phyloP scores from a whole-genome alignment of 2,329 filamentous ascomycete genomes.

The Cadophora malorum region DNA sequence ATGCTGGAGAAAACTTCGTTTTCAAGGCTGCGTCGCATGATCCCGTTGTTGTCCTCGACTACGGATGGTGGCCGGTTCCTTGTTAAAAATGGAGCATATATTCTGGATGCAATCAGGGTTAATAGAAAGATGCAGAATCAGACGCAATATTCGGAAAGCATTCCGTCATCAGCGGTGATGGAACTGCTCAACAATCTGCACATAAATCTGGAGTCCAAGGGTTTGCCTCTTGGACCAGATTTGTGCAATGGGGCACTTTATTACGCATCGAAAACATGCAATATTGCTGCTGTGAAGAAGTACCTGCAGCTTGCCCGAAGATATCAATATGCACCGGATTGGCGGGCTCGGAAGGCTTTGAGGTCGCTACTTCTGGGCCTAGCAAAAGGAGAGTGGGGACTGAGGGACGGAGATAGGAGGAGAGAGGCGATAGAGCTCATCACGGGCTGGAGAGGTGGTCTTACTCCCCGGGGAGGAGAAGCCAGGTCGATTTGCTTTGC shows the following conservation, averaged over 20 bases:
- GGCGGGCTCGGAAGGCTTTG: conserved; percentile 7
- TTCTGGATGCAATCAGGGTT: conserved; percentile 18
- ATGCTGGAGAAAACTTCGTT: background rate
- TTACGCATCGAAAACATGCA: conserved; percentile 29
- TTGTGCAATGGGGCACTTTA: conserved; percentile 32
- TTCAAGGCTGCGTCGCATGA: conserved; percentile 15
- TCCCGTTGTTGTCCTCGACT: conserved; percentile 33
- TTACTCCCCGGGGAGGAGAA: background rate
- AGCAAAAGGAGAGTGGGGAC: background rate
- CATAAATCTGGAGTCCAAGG: conserved; percentile 30
- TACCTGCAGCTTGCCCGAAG: conserved; percentile 30
- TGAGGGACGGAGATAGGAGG: background rate
- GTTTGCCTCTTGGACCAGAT: conserved; percentile 18
- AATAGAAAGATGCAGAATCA: conserved; percentile 18
- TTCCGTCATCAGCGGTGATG: background rate
- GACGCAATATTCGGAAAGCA: background rate
- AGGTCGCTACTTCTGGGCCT: background rate
- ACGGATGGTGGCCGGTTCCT: conserved; percentile 32
- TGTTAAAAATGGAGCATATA: background rate
- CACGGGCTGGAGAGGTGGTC: conserved; percentile 30
- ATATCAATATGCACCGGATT: conserved; percentile 15
- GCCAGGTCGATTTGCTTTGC: conserved; percentile 13
- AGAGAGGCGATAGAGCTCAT: conserved; percentile 27
- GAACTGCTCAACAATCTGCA: conserved; percentile 33
- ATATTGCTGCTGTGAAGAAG: conserved; percentile 28